Conservation (phyloP, 331 rosid genomes). For the Telfairia occidentalis region DNA sequence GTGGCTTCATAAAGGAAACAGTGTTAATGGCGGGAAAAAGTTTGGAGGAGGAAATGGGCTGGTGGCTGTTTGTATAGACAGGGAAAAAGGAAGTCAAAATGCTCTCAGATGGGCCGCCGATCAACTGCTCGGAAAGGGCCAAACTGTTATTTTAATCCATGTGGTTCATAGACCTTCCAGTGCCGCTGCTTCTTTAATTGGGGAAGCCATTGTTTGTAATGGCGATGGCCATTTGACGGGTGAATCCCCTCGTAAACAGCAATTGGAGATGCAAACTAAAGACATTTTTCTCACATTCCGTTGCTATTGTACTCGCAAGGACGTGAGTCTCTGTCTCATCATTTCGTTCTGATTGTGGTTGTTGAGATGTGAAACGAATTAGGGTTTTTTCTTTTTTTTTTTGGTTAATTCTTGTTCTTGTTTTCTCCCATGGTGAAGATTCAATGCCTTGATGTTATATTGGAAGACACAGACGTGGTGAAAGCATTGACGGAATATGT, state of each 20-base stretch:
- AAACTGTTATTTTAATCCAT: conserved; percentile 60
- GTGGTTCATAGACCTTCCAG: conserved; percentile 31
- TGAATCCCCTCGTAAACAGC: conserved; percentile 38
- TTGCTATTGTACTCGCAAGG: conserved; percentile 93
- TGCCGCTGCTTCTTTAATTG: conserved; percentile 19
- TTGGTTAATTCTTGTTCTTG: not conserved
- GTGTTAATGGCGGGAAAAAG: conserved; percentile 22
- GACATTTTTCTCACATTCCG: conserved; percentile 67
- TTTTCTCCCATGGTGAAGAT: conserved; percentile 29
- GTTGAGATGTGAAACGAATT: not conserved
- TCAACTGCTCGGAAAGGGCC: conserved; percentile 48
- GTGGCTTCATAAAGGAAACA: conserved; percentile 39
- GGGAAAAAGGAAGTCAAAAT: conserved; percentile 75
- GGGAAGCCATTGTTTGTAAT: conserved; percentile 42
- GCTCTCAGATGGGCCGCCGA: conserved; percentile 92
- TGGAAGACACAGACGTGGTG: conserved; percentile 67
- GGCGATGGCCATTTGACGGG: conserved; percentile 18
- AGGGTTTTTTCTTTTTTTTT: not conserved
- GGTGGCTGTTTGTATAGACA: conserved; percentile 71
- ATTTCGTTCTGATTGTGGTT: not conserved
- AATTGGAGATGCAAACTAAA: conserved; percentile 39
- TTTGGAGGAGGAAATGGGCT: conserved; percentile 48
- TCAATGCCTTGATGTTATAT: conserved; percentile 71
- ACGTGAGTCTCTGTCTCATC: conserved; percentile 35
- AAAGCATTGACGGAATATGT: conserved; percentile 71